These are phyloP conservation scores for Metarhizium sp. DNA, from an alignment of 2,329 filamentous ascomycete genomes.

Conservation along the genomic window DNA sequence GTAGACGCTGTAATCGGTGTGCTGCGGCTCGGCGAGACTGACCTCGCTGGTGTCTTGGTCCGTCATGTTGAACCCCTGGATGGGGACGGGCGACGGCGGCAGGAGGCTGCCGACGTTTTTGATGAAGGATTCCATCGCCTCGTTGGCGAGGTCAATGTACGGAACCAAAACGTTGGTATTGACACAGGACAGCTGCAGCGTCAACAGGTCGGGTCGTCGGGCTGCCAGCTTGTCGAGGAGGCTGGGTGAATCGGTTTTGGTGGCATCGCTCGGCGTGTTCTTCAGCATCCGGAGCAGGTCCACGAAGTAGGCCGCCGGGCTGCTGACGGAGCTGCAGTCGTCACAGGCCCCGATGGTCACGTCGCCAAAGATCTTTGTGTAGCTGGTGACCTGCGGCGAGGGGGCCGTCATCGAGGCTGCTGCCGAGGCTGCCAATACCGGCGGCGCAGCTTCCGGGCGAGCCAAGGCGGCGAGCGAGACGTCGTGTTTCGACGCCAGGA, in stretches of 20 bases:
- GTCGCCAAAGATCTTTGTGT: background rate
- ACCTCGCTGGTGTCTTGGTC: too few relatives aligned
- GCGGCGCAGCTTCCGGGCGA: too few relatives aligned
- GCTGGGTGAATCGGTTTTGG: background rate
- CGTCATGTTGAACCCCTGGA: too few relatives aligned
- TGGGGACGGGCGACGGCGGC: too few relatives aligned
- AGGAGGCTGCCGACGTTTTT: too few relatives aligned
- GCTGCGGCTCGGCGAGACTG: too few relatives aligned
- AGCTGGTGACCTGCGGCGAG: background rate
- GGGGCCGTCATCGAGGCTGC: too few relatives aligned
- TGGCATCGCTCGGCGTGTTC: background rate
- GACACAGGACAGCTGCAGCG: background rate
- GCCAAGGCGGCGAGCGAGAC: background rate
- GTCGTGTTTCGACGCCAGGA: background rate
- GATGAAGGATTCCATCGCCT: too few relatives aligned
- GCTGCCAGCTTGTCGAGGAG: background rate
- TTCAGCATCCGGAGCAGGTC: background rate
- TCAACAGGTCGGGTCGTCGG: background rate
- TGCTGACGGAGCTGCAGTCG: background rate
- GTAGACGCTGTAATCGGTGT: too few relatives aligned
- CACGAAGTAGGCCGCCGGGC: background rate
- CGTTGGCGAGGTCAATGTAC: too few relatives aligned
- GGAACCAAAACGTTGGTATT: background rate
- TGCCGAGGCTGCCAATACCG: too few relatives aligned
- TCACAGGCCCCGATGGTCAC: background rate